Evolutionary conservation across 495 filamentous ascomycete species (phyloP), one percentile per base, ranked within the genome.

Genomic region (Xylaria scruposa): DNA sequence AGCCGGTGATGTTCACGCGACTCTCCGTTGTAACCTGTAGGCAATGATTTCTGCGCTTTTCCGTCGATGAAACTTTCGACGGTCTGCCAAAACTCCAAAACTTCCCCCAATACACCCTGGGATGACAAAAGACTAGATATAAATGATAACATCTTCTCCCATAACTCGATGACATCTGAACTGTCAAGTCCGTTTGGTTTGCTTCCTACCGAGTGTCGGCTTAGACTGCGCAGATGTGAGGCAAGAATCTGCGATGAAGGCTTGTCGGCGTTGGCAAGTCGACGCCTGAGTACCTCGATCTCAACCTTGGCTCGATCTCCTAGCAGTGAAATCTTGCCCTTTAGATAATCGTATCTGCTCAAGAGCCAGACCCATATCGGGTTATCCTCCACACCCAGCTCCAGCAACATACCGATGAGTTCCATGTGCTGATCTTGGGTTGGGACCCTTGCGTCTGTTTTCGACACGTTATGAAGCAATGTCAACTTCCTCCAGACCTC

Each of bases 311-410:
- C 91, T 24, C 93, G 88, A 56, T 98, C 94, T 67, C 92, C 93
- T 24, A 91, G 91, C 2, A 88, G 84, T 12, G 87, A 86, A 59
- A 97, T 94, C 72, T 92, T 95, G 70, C 89, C 90, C 76, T 94
- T 97, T 47, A 99, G 81, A 75, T 95, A 92, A 60, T 97, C 93
- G 75, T 93, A 94, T 7, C 93, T 90, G 75, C 92, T 97, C 66
- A 94, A 82, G 49, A 99, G 87, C 96, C 96, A 99, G 1, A 94
- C 87, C 92, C 92, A 97, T 64, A 98, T 95, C 12, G 96, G 96
- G 78, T 97, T 98, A 62, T 98, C 94, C 26, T 96, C 91, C 13
- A 97, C 95, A 29, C 96, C 96, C 21, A 99, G 81, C 80, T 98
- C 95, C 36, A 99, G 80, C 38, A 99, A 85, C 19, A 97, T 87